Conservation (phyloP, 192 early-diverging fungal genomes). For the Chytriomyces confervae region DNA sequence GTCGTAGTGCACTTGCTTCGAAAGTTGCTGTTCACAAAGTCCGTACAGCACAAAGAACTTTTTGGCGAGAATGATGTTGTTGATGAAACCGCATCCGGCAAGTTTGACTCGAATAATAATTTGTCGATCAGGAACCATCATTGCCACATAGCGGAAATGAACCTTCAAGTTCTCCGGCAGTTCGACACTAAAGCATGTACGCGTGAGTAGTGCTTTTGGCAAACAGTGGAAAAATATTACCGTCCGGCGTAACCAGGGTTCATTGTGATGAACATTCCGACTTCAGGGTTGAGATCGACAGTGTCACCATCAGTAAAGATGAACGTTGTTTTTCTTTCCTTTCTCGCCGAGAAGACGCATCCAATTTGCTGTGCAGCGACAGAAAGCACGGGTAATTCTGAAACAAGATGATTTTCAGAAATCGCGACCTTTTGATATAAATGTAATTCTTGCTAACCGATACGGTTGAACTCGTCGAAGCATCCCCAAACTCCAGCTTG, state of each 20-base stretch:
- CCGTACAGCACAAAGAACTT: conserved; percentile 72
- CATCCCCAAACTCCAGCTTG: conserved; percentile 71
- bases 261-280: conserved; percentile 75
- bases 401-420: neutral
- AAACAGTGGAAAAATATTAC: conserved; percentile 4
- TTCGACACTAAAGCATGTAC: conserved; percentile 53
- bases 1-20: conserved; percentile 73
- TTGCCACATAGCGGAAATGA: conserved; percentile 71
- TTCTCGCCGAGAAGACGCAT: conserved; percentile 64
- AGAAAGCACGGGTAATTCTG: conserved; percentile 66
- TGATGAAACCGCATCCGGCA: conserved; percentile 70
- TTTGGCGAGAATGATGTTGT: conserved; percentile 68
- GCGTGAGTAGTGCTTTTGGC: neutral
- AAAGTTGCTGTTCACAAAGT: conserved; percentile 69
- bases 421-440: no score
- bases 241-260: conserved; percentile 70
- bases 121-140: conserved; percentile 73
- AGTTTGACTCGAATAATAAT: conserved; percentile 73
- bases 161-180: conserved; percentile 71
- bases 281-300: conserved; percentile 71
- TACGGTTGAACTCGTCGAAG: conserved; percentile 73
- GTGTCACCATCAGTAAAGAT: conserved; percentile 72
- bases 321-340: conserved; percentile 64
- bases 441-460: conserved; percentile 26
- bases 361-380: conserved; percentile 73